phyloP scores from a whole-genome alignment of 305 asterid species.

The Rubia tinctorum region DNA sequence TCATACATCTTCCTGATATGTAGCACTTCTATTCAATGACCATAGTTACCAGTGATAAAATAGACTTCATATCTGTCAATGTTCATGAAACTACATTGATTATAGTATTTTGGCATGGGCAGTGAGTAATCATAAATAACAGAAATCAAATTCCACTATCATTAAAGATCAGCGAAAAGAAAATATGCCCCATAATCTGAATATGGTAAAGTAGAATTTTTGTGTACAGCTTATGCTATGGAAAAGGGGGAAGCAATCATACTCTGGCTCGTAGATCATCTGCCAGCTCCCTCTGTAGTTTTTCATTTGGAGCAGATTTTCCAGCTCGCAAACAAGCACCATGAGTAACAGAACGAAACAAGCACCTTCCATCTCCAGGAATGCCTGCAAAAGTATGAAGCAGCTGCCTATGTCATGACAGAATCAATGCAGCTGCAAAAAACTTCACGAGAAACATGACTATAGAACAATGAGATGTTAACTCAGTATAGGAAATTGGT shows the following conservation, averaged over 20 bases:
- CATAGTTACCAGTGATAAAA: not conserved
- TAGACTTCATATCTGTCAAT: not conserved
- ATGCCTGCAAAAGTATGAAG: constrained; percentile 51
- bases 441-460: not conserved
- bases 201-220: not conserved
- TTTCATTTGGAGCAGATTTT: constrained; percentile 69
- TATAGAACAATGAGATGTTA: not conserved
- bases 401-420: constrained; percentile 21
- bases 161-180: not conserved
- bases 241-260: constrained; percentile 27
- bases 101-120: not conserved
- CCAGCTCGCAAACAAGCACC: constrained; percentile 84
- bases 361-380: constrained; percentile 98
- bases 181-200: not conserved
- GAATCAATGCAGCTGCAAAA: not conserved
- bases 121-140: not conserved
- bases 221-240: not conserved
- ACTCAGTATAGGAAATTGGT: not conserved
- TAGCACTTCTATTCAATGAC: not conserved
- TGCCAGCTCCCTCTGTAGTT: constrained; percentile 64
- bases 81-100: not conserved
- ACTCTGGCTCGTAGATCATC: constrained; percentile 82
- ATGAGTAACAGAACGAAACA: constrained; percentile 91
- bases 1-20: not conserved
- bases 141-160: not conserved